Base-by-base conservation (phyloP, 2,329 filamentous ascomycete genomes). In the Massarina eburnea region DNA sequence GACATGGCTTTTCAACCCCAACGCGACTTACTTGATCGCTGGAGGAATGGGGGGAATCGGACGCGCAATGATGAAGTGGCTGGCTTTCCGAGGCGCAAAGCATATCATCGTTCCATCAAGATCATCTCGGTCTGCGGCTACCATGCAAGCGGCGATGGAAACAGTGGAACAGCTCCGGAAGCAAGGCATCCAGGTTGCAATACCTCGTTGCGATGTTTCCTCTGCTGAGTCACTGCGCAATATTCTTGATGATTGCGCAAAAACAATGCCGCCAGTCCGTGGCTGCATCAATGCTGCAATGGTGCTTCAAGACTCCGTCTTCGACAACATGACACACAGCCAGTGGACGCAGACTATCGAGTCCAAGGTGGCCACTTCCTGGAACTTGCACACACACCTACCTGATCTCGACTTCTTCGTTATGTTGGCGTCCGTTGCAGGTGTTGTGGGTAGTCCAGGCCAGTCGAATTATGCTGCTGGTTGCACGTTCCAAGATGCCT, bases 321-420 rank as follows among this genome's bases (percentile, higher is more conserved):
- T 61, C 27, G 48, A 55, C 2, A 52, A 56, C 24, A 62, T 63
- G 59, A 39, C 45, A 2, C 21, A 32, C 18, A 43, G 41, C 4
- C 39, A 57, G 20, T 61, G 52, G 48, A 26, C 43, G 2, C 30
- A 43, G 8, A 42, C 49, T 3, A 41, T 58, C 7, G 30, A 33
- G 1, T 51, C 59, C 6, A 74, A 74, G 42, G 52, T 74, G 8
- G 30, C 39, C 4, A 66, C 68, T 2, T 62, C 68, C 1, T 59
- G 64, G 55, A 64, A 65, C 20, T 50, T 73, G 0, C 55, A 63
- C 33, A 26, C 22, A 3, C 36, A 41, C 10, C 43, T 61, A 4
- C 53, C 51, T 0, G 39, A 42, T 12, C 45, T 64, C 14, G 55
- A 60, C 37, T 66, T 65, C 47, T 62, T 66, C 45, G 39, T 63